These are phyloP conservation scores for Ailanthus altissimus DNA, from an alignment of 345 rosid genomes.

Conservation along the genomic window DNA sequence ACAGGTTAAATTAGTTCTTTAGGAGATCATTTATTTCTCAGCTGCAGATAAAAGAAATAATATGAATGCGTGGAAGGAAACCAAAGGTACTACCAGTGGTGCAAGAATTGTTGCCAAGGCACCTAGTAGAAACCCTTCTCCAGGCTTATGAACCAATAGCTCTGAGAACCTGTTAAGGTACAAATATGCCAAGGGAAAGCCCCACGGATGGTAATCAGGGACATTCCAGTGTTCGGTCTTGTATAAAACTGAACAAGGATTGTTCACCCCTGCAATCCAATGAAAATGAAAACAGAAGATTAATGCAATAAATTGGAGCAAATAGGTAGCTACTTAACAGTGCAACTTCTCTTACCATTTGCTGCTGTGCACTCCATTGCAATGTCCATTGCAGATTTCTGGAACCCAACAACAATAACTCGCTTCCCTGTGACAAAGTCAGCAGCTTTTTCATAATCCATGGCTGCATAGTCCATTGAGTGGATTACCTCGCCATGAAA, in stretches of 20 bases:
- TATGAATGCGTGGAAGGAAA: too few species aligned
- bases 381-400: slow-evolving; percentile 45
- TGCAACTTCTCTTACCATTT: slow-evolving; percentile 27
- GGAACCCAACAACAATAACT: slow-evolving; percentile 40
- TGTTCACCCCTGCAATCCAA: background rate
- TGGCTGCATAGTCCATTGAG: slow-evolving; percentile 40
- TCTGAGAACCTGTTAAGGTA: slow-evolving; percentile 49
- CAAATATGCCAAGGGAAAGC: slow-evolving; percentile 33
- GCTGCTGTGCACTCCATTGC: slow-evolving; percentile 40
- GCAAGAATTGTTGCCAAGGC: slow-evolving; percentile 40
- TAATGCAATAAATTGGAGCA: background rate
- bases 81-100: slow-evolving; percentile 32
- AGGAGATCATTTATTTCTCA: too few species aligned
- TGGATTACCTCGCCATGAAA: slow-evolving; percentile 49
- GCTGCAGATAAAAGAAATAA: too few species aligned
- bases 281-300: too few species aligned
- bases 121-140: slow-evolving; percentile 39
- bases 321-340: background rate
- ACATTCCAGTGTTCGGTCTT: slow-evolving; percentile 44
- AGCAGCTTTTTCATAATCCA: slow-evolving; percentile 20
- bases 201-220: slow-evolving; percentile 49
- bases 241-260: slow-evolving; percentile 45
- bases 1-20: background rate
- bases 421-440: slow-evolving; percentile 30
- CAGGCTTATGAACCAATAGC: slow-evolving; percentile 54